These are phyloP conservation scores for Polychytrium aggregatum DNA, from an alignment of 192 early-diverging fungal species.

Conservation along the genomic window DNA sequence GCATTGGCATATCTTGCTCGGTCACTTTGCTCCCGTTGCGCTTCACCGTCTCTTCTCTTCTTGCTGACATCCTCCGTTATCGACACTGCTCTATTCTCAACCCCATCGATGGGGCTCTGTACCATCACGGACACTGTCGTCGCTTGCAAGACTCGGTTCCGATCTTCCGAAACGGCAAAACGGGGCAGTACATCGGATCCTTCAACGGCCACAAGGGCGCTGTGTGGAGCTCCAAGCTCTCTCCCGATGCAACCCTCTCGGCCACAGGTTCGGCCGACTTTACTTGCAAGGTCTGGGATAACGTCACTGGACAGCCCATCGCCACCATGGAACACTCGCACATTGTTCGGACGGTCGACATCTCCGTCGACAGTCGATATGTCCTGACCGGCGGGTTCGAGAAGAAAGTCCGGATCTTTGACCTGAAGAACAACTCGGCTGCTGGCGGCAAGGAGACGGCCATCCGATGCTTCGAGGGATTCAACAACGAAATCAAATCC, in stretches of 20 bases:
- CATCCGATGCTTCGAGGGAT: slow-evolving; percentile 33
- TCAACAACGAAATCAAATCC: slow-evolving; percentile 46
- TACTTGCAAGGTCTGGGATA: slow-evolving; percentile 79
- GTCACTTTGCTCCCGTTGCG: too few relatives aligned
- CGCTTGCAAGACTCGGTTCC: background rate
- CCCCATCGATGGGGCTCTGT: background rate
- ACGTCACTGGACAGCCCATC: slow-evolving; percentile 59
- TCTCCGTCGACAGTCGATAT: slow-evolving; percentile 54
- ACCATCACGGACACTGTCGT: background rate
- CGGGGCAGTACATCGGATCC: slow-evolving; percentile 52
- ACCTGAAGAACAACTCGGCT: slow-evolving; percentile 41
- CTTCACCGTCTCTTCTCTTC: too few relatives aligned
- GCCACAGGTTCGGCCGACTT: slow-evolving; percentile 92
- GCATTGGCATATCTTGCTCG: too few relatives aligned
- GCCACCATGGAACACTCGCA: slow-evolving; percentile 64
- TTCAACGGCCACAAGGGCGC: slow-evolving; percentile 71
- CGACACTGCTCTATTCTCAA: slow-evolving; percentile 1
- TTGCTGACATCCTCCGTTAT: too few relatives aligned
- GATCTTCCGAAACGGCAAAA: slow-evolving; percentile 1
- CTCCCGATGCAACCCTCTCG: slow-evolving; percentile 60
- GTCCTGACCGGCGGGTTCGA: slow-evolving; percentile 78
- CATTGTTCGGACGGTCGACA: slow-evolving; percentile 76
- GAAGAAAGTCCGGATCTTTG: slow-evolving; percentile 71
- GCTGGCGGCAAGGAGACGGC: slow-evolving; percentile 8
- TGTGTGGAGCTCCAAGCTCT: slow-evolving; percentile 77